Evolutionary conservation across 2,329 filamentous ascomycete genomes (phyloP).

Genomic region (Diaporthe sp.): DNA sequence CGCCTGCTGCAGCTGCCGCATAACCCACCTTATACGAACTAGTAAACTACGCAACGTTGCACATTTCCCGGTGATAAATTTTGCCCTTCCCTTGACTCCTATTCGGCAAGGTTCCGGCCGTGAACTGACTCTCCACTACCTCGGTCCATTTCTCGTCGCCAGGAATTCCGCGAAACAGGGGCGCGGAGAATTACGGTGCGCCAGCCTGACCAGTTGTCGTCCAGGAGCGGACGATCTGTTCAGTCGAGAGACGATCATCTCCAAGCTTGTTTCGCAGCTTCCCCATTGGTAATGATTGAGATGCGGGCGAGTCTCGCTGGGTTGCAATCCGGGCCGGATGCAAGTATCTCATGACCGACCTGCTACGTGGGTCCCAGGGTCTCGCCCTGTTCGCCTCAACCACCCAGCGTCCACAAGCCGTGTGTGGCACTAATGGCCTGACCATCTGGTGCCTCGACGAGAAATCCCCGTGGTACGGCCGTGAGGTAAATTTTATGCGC

Average conservation of each 20-base stretch:
- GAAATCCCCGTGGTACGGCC: constrained; percentile 22
- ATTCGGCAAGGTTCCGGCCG: constrained; percentile 22
- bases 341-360: constrained; percentile 8
- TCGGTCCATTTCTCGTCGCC: constrained; percentile 7
- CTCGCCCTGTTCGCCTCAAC: constrained; percentile 22
- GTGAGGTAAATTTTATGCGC: constrained; percentile 28
- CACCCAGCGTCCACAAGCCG: not conserved
- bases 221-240: not conserved
- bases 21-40: not conserved
- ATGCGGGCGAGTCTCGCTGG: not conserved
- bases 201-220: not conserved
- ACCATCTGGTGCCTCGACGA: constrained; percentile 14
- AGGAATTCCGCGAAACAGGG: not conserved
- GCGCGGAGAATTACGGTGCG: not conserved
- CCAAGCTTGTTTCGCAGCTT: not conserved
- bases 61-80: not conserved
- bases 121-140: not conserved
- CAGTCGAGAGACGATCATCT: constrained; percentile 7
- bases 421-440: constrained; percentile 24
- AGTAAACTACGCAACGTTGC: not conserved
- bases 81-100: not conserved
- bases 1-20: not conserved
- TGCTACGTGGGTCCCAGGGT: constrained; percentile 29
- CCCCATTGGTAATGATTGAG: not conserved
- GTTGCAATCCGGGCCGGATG: not conserved